phyloP scores from a whole-genome alignment of 2,329 filamentous ascomycete species.

The Colletotrichum endophyticum region DNA sequence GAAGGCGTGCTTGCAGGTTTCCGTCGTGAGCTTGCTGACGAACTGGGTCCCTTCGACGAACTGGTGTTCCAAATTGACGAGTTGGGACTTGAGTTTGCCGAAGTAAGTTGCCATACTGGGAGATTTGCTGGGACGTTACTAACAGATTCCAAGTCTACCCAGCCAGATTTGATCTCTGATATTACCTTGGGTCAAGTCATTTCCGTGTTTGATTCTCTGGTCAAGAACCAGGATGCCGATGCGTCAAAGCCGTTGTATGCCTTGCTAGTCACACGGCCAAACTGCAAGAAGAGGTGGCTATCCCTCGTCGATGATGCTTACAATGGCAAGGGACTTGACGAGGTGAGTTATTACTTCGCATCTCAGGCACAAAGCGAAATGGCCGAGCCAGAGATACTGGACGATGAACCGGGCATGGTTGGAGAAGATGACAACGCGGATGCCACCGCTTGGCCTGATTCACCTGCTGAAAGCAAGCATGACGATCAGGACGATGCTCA shows the following conservation, averaged over 20 bases:
- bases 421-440: conserved; percentile 21
- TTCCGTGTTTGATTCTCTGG: conserved; percentile 45
- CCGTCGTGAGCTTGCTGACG: conserved; percentile 49
- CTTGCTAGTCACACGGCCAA: conserved; percentile 45
- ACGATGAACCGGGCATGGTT: conserved; percentile 16
- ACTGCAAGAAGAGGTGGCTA: conserved; percentile 41
- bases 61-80: conserved; percentile 57
- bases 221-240: conserved; percentile 48
- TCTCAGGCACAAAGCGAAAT: conserved; percentile 21
- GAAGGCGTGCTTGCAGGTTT: conserved; percentile 48
- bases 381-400: conserved; percentile 22
- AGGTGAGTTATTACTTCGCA: conserved; percentile 44
- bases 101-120: conserved; percentile 40
- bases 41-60: conserved; percentile 51
- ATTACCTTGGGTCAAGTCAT: conserved; percentile 46
- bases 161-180: conserved; percentile 35
- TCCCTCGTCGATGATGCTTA: conserved; percentile 46
- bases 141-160: conserved; percentile 37
- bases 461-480: neutral
- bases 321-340: conserved; percentile 43
- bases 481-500: conserved; percentile 5
- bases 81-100: conserved; percentile 57
- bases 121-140: conserved; percentile 20
- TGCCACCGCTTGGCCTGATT: conserved; percentile 8
- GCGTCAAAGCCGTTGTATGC: conserved; percentile 43